Percentiles rank a stretch among this genome's conserved stretches.
These are phyloP conservation scores for Scytalidium sp. DNA, from an alignment of 2,329 filamentous ascomycete species.

Conservation along the genomic window DNA sequence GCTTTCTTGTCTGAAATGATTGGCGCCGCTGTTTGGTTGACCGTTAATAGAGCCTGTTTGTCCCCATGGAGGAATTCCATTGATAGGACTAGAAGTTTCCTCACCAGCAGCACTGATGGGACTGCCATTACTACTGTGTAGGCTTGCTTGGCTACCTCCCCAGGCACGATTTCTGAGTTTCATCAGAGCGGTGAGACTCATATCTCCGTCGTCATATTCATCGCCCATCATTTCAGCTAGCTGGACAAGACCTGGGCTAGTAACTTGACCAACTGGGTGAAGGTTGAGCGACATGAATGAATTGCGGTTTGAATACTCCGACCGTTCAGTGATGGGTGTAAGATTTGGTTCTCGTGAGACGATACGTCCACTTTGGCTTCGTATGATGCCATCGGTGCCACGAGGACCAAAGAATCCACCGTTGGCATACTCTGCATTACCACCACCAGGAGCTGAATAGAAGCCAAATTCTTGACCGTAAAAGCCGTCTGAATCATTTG, in stretches of 20 bases:
- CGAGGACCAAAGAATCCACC: slow-evolving; percentile 88
- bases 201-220: slow-evolving; percentile 54
- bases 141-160: slow-evolving; percentile 75
- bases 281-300: slow-evolving; percentile 63
- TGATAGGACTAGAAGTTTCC: slow-evolving; percentile 20
- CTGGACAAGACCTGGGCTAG: slow-evolving; percentile 74
- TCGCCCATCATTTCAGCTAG: slow-evolving; percentile 60
- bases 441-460: slow-evolving; percentile 62
- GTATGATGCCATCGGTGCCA: slow-evolving; percentile 55
- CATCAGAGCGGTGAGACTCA: slow-evolving; percentile 68
- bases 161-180: slow-evolving; percentile 73
- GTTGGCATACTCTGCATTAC: slow-evolving; percentile 56
- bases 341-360: slow-evolving; percentile 84
- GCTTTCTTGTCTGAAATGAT: slow-evolving; percentile 7
- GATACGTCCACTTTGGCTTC: slow-evolving; percentile 70
- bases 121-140: slow-evolving; percentile 50
- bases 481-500: slow-evolving; percentile 88
- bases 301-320: slow-evolving; percentile 93
- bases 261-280: slow-evolving; percentile 43
- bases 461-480: slow-evolving; percentile 98
- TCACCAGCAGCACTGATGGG: slow-evolving; percentile 22
- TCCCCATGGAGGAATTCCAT: slow-evolving; percentile 18
- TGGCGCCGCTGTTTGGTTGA: neutral
- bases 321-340: slow-evolving; percentile 93
- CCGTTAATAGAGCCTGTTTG: slow-evolving; percentile 4